These are phyloP conservation scores for Populus tremula DNA, from an alignment of 345 rosid species.

Conservation along the genomic window DNA sequence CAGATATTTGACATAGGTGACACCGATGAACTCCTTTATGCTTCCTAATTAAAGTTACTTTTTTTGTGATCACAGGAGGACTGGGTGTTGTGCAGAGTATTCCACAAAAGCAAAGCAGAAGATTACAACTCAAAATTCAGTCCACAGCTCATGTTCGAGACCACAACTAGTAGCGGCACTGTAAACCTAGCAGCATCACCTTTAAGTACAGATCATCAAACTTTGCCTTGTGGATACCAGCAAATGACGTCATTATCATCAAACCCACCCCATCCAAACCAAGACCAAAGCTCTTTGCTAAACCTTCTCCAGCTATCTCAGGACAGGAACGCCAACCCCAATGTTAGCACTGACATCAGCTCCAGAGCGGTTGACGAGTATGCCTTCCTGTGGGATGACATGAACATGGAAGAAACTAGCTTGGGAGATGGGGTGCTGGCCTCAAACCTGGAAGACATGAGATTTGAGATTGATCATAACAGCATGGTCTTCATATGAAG, in stretches of 20 bases:
- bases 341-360: conserved; percentile 15
- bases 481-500: conserved; percentile 37
- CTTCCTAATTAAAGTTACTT: background rate
- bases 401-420: conserved; percentile 38
- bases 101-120: conserved; percentile 62
- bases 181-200: conserved; percentile 25
- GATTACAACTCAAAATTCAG: conserved; percentile 18
- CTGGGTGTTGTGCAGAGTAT: conserved; percentile 93
- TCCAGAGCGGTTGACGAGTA: conserved; percentile 39
- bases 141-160: conserved; percentile 30
- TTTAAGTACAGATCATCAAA: background rate
- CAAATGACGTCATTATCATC: conserved; percentile 28
- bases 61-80: conserved; percentile 58
- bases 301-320: conserved; percentile 41
- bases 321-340: conserved; percentile 21
- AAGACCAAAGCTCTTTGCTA: conserved; percentile 30
- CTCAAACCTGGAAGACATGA: conserved; percentile 40
- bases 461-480: conserved; percentile 41
- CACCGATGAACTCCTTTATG: background rate
- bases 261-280: conserved; percentile 28
- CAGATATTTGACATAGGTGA: background rate
- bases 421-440: conserved; percentile 36
- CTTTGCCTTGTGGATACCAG: conserved; percentile 25
- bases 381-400: conserved; percentile 49
- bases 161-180: conserved; percentile 13